Conservation (phyloP, 768 basidiomycete genomes). For the Boletellus ananas region DNA sequence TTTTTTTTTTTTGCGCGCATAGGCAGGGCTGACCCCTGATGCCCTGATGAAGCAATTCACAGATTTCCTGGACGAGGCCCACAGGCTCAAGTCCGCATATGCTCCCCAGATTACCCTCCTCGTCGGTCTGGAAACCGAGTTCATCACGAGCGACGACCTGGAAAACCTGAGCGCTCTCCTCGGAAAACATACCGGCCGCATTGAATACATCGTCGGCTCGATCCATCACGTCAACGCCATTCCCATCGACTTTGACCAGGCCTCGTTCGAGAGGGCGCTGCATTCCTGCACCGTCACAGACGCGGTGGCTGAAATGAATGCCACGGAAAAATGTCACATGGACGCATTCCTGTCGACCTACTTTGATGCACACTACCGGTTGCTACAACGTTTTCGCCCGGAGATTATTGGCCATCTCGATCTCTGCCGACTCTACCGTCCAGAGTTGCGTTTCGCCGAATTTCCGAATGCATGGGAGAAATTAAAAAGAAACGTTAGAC, state of each 20-base stretch:
- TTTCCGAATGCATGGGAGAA: slow-evolving; percentile 59
- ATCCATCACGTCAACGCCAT: slow-evolving; percentile 86
- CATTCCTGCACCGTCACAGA: slow-evolving; percentile 37
- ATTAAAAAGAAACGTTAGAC: slow-evolving; percentile 70
- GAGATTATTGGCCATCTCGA: slow-evolving; percentile 94
- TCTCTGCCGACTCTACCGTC: slow-evolving; percentile 83
- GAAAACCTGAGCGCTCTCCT: slow-evolving; percentile 54
- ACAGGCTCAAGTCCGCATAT: slow-evolving; percentile 64
- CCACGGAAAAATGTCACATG: slow-evolving; percentile 30
- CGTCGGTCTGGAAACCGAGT: slow-evolving; percentile 92
- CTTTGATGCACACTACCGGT: slow-evolving; percentile 78
- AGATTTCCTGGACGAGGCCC: slow-evolving; percentile 73
- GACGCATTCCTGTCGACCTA: slow-evolving; percentile 59
- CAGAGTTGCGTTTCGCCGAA: slow-evolving; percentile 51
- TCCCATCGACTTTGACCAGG: slow-evolving; percentile 88
- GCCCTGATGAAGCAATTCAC: slow-evolving; percentile 63
- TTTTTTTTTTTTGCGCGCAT: slow-evolving; percentile 9
- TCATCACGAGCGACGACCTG: slow-evolving; percentile 68
- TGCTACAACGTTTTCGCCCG: slow-evolving; percentile 70
- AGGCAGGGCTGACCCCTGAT: slow-evolving; percentile 55
- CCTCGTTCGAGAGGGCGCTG: slow-evolving; percentile 64
- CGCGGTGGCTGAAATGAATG: slow-evolving; percentile 19
- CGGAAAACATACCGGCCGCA: slow-evolving; percentile 39
- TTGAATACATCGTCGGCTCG: slow-evolving; percentile 91
- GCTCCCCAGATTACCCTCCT: slow-evolving; percentile 66